Percentiles rank a stretch among this genome's conserved stretches.
Evolutionary conservation across 306 rosid species (phyloP).

Genomic region (Sphenostylis stenocarpa): DNA sequence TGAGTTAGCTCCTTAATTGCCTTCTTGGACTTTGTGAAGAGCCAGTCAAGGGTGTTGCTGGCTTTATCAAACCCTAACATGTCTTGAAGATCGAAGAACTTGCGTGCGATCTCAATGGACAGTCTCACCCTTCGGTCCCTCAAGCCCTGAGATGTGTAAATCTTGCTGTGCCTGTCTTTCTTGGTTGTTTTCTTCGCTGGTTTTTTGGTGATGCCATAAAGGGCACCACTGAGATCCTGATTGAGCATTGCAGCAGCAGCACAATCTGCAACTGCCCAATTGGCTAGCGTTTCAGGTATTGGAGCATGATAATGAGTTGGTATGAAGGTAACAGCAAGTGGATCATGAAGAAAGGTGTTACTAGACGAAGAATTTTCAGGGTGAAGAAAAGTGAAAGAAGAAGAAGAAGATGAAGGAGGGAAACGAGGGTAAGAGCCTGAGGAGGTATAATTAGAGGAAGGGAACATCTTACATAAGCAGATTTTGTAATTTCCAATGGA

Average conservation of each 20-base stretch:
- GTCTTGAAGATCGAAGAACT: conserved; percentile 94
- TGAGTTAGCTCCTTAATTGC: conserved; percentile 53
- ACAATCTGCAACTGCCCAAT: conserved; percentile 37
- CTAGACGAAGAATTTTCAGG: conserved; percentile 34
- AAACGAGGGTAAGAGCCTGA: conserved; percentile 55
- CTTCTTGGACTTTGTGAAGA: conserved; percentile 58
- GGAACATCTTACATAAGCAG: conserved; percentile 48
- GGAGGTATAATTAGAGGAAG: conserved; percentile 39
- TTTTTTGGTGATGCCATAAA: neutral
- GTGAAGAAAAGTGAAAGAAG: conserved; percentile 36
- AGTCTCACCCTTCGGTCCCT: conserved; percentile 83
- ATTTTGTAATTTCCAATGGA: conserved; percentile 12
- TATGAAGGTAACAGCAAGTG: conserved; percentile 34
- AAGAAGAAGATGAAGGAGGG: conserved; percentile 36
- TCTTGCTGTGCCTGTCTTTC: conserved; percentile 91
- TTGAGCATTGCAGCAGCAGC: conserved; percentile 32
- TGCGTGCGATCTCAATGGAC: conserved; percentile 69
- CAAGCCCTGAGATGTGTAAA: conserved; percentile 79
- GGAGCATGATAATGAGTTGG: conserved; percentile 31
- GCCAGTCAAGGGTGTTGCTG: conserved; percentile 89
- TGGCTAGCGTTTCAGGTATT: conserved; percentile 36
- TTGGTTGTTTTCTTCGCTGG: conserved; percentile 39
- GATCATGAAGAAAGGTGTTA: conserved; percentile 40
- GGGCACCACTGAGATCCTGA: conserved; percentile 13
- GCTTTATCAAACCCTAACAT: conserved; percentile 92